A percentile compares a stretch with the other conserved stretches of the same genome.
Evolutionary conservation across 2,329 filamentous ascomycete genomes (phyloP).

Genomic region (Exophiala mesophila): DNA sequence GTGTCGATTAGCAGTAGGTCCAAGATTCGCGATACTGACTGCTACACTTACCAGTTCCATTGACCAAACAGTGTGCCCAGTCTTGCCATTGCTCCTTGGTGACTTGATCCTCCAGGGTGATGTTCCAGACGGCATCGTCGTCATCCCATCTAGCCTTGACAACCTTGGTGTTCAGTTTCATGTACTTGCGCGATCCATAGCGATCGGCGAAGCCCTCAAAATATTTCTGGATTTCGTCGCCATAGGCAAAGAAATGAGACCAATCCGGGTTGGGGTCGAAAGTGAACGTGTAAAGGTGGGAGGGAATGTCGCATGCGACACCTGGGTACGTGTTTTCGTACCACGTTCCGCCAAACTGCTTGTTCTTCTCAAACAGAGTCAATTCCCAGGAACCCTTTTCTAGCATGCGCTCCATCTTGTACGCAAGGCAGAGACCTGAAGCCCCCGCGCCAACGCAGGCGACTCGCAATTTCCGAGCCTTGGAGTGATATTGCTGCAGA

Average conservation of each 20-base stretch:
- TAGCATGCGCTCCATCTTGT: conserved; percentile 18
- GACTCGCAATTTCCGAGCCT: conserved; percentile 16
- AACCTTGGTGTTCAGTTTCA: conserved; percentile 36
- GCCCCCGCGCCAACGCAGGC: conserved; percentile 19
- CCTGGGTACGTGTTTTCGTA: conserved; percentile 41
- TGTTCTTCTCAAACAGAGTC: conserved; percentile 41
- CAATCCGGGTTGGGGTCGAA: conserved; percentile 42
- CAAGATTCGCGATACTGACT: no score
- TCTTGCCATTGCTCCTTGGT: conserved; percentile 21
- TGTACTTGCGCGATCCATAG: conserved; percentile 34
- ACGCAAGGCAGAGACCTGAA: conserved; percentile 16
- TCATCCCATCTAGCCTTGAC: conserved; percentile 37
- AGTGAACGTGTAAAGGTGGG: conserved; percentile 40
- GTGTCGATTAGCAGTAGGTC: conserved; percentile 36
- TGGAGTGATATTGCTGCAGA: conserved; percentile 14
- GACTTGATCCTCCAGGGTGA: conserved; percentile 29
- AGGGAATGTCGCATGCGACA: conserved; percentile 57
- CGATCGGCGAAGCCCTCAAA: conserved; percentile 37
- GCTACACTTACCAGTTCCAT: conserved; percentile 29
- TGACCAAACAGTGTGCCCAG: conserved; percentile 32
- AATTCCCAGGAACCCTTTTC: conserved; percentile 25
- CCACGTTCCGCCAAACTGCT: conserved; percentile 38
- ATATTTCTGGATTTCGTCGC: conserved; percentile 41
- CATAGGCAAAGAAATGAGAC: conserved; percentile 38
- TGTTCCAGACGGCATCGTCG: conserved; percentile 32